A percentile compares a stretch with the other conserved stretches of the same genome.
phyloP scores from a whole-genome alignment of 2,329 filamentous ascomycete species.

The Capronia coronata region DNA sequence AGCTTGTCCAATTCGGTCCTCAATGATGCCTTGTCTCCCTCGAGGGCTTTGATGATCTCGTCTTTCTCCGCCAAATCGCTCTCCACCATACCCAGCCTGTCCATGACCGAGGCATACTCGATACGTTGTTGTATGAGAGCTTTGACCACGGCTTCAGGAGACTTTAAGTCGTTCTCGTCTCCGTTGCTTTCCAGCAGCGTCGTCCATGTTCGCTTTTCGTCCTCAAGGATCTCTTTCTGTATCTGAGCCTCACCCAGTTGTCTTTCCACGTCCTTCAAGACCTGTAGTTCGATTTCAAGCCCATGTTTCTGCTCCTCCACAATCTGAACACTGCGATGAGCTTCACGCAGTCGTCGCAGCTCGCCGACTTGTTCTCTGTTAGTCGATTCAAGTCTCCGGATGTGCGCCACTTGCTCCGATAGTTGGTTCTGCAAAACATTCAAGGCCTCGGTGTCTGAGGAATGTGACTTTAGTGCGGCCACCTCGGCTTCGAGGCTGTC shows the following conservation, averaged over 20 bases:
- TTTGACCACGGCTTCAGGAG: conserved; percentile 77
- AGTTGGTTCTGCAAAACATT: conserved; percentile 80
- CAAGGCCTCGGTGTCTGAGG: conserved; percentile 78
- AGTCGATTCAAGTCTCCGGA: conserved; percentile 70
- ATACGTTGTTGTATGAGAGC: conserved; percentile 77
- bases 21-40: conserved; percentile 62
- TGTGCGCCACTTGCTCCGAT: conserved; percentile 85
- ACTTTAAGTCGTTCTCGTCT: conserved; percentile 67
- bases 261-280: conserved; percentile 65
- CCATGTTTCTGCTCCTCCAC: conserved; percentile 91
- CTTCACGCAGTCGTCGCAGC: conserved; percentile 71
- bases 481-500: conserved; percentile 76
- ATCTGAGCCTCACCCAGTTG: conserved; percentile 74
- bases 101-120: conserved; percentile 70
- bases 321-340: conserved; percentile 81
- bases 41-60: conserved; percentile 62
- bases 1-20: conserved; percentile 64
- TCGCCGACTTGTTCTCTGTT: conserved; percentile 75
- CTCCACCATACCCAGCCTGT: conserved; percentile 70
- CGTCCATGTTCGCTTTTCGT: conserved; percentile 81
- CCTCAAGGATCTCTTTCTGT: conserved; percentile 78
- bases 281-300: conserved; percentile 68
- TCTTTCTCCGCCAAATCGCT: conserved; percentile 73
- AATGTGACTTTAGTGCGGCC: conserved; percentile 74
- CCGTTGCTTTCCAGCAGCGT: conserved; percentile 69